Evolutionary conservation across 1,284 basidiomycete genomes (phyloP), one percentile per base, ranked within the genome.

Genomic region (Sphagnurus paluster): DNA sequence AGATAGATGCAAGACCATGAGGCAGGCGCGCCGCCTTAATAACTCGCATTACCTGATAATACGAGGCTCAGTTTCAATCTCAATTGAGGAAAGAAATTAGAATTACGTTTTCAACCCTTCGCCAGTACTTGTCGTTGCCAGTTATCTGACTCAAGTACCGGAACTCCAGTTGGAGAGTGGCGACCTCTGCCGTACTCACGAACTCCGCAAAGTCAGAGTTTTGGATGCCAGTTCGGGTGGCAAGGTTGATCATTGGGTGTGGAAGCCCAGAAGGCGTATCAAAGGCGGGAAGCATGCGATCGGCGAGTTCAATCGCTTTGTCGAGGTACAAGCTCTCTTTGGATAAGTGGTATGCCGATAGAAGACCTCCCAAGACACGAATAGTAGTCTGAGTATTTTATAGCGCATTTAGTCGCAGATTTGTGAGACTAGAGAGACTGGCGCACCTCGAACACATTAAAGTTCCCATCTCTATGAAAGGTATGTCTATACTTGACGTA

Each of bases 381-480:
- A 76, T 76, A 1, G 72, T 75, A 2, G 71, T 73, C 70, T 74
- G 19, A 19, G 16, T 16, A 39, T 21, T 5, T 36, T 13, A 10
- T 23, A 23, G 25, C 24, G 13, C 13, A 29, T 45, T 21, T 24
- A 42, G 13, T 35, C 32, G 35, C 36, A 16, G 52, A 32, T 33
- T 38, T 41, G 2, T 17, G 24, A 47, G 17, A 4, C 26, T n/a
- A 20, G 14, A 36, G 10, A 16, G 3, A 21, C 14, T 1, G 17
- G 65, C 80, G 41, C 49, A 90, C 92, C 78, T 98, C 95, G 57
- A 98, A 98, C 0, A 91, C 93, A 64, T 88, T 98, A 66, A 92
- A 91, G 14, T 79, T 69, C 9, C 78, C 93, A 58, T 93, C 84
- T 9, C 84, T 75, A 28, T 96, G 86, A 60, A 97, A 94, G 7